A percentile compares a stretch with the other conserved stretches of the same genome.
phyloP scores from a whole-genome alignment of 164 flowering plant genomes.

The Euptelea pleiosperma region DNA sequence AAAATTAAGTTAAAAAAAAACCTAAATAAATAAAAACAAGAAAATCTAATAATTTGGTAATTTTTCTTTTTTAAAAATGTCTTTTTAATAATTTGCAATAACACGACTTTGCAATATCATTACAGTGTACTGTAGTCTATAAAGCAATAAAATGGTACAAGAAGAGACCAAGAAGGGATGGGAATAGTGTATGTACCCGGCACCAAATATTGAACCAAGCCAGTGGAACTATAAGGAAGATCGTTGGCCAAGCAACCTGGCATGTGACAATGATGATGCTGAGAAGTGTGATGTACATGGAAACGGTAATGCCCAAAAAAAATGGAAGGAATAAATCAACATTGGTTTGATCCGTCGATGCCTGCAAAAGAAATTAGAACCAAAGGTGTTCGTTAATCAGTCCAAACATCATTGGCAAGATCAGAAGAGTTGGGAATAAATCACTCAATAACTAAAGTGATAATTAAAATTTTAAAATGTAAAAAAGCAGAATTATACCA shows the following conservation, averaged over 20 bases:
- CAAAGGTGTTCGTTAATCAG: neutral
- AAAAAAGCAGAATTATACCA: too few species aligned
- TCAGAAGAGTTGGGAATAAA: too few species aligned
- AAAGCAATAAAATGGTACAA: neutral
- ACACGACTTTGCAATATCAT: too few species aligned
- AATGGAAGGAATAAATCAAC: constrained; percentile 68
- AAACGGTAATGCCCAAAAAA: constrained; percentile 38
- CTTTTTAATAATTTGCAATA: too few species aligned
- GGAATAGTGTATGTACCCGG: constrained; percentile 45
- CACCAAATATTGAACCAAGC: constrained; percentile 75
- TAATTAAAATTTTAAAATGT: too few species aligned
- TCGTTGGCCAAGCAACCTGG: constrained; percentile 86
- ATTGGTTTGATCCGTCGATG: constrained; percentile 78
- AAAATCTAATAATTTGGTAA: too few species aligned
- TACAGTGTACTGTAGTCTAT: too few species aligned
- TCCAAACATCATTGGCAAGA: neutral
- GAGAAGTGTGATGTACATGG: constrained; percentile 64
- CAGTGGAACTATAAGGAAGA: constrained; percentile 67
- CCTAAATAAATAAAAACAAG: too few species aligned
- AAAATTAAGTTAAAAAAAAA: too few species aligned
- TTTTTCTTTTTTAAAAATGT: too few species aligned
- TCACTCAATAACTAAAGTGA: too few species aligned
- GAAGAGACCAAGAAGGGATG: too few species aligned
- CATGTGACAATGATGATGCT: constrained; percentile 70
- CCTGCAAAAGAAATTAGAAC: constrained; percentile 38